A percentile compares a stretch with the other conserved stretches of the same genome.
These are phyloP conservation scores for Leucosporidium scottii DNA, from an alignment of 768 basidiomycete species.

Conservation along the genomic window DNA sequence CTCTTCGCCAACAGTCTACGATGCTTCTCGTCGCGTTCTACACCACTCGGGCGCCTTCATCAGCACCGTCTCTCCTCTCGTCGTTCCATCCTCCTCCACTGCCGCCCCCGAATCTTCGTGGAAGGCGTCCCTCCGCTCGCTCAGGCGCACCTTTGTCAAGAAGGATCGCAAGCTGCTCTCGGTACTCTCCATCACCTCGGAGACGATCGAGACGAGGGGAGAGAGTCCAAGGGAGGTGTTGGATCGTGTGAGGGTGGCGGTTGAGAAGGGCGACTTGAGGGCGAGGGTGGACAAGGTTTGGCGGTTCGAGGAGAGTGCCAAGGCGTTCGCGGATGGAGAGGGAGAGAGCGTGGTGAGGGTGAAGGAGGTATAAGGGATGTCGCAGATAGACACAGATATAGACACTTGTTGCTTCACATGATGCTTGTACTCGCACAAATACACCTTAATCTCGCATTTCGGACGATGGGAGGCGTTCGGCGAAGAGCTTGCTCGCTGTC, in stretches of 20 bases:
- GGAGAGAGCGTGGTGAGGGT: too few species aligned
- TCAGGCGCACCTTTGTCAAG: slow-evolving; percentile 37
- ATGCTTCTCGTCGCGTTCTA: slow-evolving; percentile 36
- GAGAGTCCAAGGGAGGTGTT: slow-evolving; percentile 34
- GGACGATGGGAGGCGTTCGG: too few species aligned
- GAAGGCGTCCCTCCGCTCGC: slow-evolving; percentile 32
- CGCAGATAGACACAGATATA: too few species aligned
- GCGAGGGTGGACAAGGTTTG: slow-evolving; percentile 25
- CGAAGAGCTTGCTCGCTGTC: too few species aligned
- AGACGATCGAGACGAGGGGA: slow-evolving; percentile 24
- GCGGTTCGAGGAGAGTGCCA: slow-evolving; percentile 18
- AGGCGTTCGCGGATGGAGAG: slow-evolving; percentile 17
- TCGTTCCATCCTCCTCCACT: neutral
- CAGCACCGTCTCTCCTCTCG: slow-evolving; percentile 20
- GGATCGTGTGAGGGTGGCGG: slow-evolving; percentile 33
- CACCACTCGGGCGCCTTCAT: slow-evolving; percentile 33
- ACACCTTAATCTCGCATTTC: too few species aligned
- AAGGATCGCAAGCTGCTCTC: slow-evolving; percentile 28
- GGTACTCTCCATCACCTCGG: neutral
- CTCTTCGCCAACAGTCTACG: slow-evolving; percentile 31
- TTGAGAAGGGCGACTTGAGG: slow-evolving; percentile 18
- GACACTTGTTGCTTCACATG: too few species aligned
- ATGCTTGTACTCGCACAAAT: too few species aligned
- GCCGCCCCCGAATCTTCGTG: slow-evolving; percentile 4
- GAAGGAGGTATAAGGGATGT: too few species aligned